phyloP scores from a whole-genome alignment of 2,329 filamentous ascomycete species.

The Trichoderma hamatum region DNA sequence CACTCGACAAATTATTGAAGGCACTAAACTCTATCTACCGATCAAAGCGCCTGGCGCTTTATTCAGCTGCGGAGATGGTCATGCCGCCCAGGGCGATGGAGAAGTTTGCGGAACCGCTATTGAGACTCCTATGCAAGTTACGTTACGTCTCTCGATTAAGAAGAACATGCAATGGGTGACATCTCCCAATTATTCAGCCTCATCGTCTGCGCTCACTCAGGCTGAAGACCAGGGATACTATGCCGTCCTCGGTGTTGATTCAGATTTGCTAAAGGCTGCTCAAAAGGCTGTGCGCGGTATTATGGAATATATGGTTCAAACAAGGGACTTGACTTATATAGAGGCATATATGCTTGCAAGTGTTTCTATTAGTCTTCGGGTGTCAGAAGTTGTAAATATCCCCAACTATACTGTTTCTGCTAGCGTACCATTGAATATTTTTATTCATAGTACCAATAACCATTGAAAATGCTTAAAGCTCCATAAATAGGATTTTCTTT shows the following conservation, averaged over 20 bases:
- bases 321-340: neutral
- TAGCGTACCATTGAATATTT: neutral
- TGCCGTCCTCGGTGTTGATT: constrained; percentile 7
- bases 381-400: constrained; percentile 15
- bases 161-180: constrained; percentile 12
- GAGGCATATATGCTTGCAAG: constrained; percentile 21
- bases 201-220: neutral
- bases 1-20: constrained; percentile 10
- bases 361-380: neutral
- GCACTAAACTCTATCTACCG: neutral
- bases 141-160: neutral
- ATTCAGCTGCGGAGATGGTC: constrained; percentile 14
- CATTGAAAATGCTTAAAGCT: neutral
- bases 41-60: constrained; percentile 1
- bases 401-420: constrained; percentile 13
- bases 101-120: constrained; percentile 16
- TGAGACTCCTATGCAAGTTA: constrained; percentile 20
- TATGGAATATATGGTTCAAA: constrained; percentile 11
- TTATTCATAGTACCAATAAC: neutral
- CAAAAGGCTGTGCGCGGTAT: constrained; percentile 5
- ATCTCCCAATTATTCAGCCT: constrained; percentile 9
- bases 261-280: constrained; percentile 9
- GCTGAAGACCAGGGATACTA: constrained; percentile 11
- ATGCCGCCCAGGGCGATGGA: constrained; percentile 16
- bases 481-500: no score